Conservation (phyloP, 2,329 filamentous ascomycete species). For the Pseudogymnoascus sp. region DNA sequence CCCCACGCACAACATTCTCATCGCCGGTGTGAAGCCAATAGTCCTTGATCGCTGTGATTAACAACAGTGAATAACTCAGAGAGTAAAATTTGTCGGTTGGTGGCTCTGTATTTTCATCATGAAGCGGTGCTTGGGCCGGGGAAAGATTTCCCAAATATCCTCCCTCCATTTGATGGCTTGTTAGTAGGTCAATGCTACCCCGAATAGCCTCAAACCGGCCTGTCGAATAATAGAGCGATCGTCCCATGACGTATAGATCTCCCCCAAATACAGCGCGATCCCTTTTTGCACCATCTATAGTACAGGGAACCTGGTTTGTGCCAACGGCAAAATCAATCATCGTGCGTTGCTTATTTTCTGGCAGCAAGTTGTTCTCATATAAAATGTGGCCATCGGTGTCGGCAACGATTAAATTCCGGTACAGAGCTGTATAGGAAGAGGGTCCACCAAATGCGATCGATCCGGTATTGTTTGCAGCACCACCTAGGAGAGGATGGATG, state of each 20-base stretch:
- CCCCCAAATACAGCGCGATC: not conserved
- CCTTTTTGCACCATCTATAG: not conserved
- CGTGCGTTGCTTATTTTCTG: slow-evolving; percentile 15
- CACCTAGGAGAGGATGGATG: slow-evolving; percentile 19
- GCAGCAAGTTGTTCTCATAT: slow-evolving; percentile 16
- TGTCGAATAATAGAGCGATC: slow-evolving; percentile 20
- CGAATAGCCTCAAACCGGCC: slow-evolving; percentile 17
- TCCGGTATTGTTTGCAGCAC: slow-evolving; percentile 19
- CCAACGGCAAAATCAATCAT: slow-evolving; percentile 20
- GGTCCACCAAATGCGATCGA: slow-evolving; percentile 22
- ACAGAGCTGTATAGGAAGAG: slow-evolving; percentile 14
- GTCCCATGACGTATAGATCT: slow-evolving; percentile 20
- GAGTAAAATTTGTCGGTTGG: slow-evolving; percentile 22
- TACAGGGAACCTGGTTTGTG: slow-evolving; percentile 19
- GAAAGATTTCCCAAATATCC: slow-evolving; percentile 21
- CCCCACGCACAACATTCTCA: not conserved
- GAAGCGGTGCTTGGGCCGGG: slow-evolving; percentile 19
- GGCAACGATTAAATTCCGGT: slow-evolving; percentile 15
- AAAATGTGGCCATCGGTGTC: slow-evolving; percentile 12
- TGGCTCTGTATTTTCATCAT: slow-evolving; percentile 15
- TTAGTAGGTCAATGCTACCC: slow-evolving; percentile 20
- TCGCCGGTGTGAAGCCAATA: slow-evolving; percentile 23
- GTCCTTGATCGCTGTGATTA: slow-evolving; percentile 21
- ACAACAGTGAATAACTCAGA: slow-evolving; percentile 19
- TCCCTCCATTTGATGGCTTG: slow-evolving; percentile 18